These are phyloP conservation scores for Cladosporium sp. DNA, from an alignment of 2,329 filamentous ascomycete genomes.

Conservation along the genomic window DNA sequence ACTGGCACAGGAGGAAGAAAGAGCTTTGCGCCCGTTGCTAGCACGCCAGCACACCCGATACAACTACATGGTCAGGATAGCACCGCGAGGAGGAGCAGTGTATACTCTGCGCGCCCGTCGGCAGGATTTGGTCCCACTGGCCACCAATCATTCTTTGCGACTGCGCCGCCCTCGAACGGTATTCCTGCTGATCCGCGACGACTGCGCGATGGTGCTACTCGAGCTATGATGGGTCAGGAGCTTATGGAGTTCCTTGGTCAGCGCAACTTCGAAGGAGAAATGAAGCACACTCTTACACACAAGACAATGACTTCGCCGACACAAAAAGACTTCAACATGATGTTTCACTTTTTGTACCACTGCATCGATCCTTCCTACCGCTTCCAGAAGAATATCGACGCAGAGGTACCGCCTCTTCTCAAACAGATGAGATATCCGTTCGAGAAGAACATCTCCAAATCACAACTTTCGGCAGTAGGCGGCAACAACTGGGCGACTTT, in stretches of 20 bases:
- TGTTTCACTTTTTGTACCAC: slow-evolving; percentile 98
- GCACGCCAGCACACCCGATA: slow-evolving; percentile 47
- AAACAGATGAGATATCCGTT: slow-evolving; percentile 95
- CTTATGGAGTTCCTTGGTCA: slow-evolving; percentile 87
- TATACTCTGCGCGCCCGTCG: slow-evolving; percentile 57
- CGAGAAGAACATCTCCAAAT: slow-evolving; percentile 94
- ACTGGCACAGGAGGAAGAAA: slow-evolving; percentile 64
- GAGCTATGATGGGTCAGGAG: slow-evolving; percentile 82
- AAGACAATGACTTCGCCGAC: slow-evolving; percentile 93
- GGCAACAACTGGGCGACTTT: slow-evolving; percentile 98
- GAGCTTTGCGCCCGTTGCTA: slow-evolving; percentile 65
- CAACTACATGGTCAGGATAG: slow-evolving; percentile 54
- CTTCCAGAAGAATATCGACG: slow-evolving; percentile 92
- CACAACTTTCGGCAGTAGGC: slow-evolving; percentile 89
- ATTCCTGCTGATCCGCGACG: slow-evolving; percentile 85
- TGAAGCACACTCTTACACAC: slow-evolving; percentile 88
- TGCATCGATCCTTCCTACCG: slow-evolving; percentile 91
- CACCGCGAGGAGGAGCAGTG: slow-evolving; percentile 73
- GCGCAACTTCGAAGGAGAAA: slow-evolving; percentile 96
- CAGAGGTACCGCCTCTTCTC: slow-evolving; percentile 87
- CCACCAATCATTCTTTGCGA: slow-evolving; percentile 94
- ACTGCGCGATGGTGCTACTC: slow-evolving; percentile 77
- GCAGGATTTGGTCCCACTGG: slow-evolving; percentile 61
- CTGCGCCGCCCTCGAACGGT: slow-evolving; percentile 76
- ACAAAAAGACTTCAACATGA: slow-evolving; percentile 96